These are phyloP conservation scores for Ramichloridium luteum DNA, from an alignment of 2,329 filamentous ascomycete genomes.

Conservation along the genomic window DNA sequence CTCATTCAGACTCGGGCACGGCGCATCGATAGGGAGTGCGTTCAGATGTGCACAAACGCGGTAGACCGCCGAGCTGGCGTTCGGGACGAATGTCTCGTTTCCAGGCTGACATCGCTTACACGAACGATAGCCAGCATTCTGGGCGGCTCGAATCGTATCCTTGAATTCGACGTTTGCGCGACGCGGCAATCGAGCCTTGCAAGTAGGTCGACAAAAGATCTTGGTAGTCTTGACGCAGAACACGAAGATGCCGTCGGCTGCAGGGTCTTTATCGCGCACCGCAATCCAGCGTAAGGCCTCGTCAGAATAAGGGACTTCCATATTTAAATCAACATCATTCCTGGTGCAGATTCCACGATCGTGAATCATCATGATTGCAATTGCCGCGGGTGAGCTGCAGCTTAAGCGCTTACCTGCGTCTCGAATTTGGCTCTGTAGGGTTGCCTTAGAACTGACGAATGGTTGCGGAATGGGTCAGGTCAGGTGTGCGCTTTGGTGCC, in stretches of 20 bases:
- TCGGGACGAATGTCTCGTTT: constrained; percentile 15
- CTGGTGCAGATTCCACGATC: too few relatives aligned
- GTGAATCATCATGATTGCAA: too few relatives aligned
- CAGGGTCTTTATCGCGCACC: constrained; percentile 7
- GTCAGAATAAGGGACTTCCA: too few relatives aligned
- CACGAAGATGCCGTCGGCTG: constrained; percentile 31
- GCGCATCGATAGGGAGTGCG: constrained; percentile 4
- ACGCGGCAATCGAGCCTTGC: constrained; percentile 46
- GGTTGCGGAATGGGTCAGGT: too few relatives aligned
- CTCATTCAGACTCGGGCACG: constrained; percentile 30
- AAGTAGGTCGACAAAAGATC: constrained; percentile 51
- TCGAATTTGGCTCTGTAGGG: too few relatives aligned
- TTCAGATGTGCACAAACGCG: too few relatives aligned
- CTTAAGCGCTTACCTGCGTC: too few relatives aligned
- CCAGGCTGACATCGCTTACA: constrained; percentile 46
- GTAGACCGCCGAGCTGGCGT: constrained; percentile 32
- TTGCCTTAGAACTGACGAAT: too few relatives aligned
- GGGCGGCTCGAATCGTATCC: constrained; percentile 34
- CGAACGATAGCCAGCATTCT: constrained; percentile 39
- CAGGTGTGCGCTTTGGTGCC: too few relatives aligned
- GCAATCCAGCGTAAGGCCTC: constrained; percentile 12
- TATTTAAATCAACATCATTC: too few relatives aligned
- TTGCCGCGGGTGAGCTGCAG: too few relatives aligned
- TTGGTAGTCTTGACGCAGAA: constrained; percentile 45
- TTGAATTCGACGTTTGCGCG: constrained; percentile 48